These are phyloP conservation scores for Alternaria alternata DNA, from an alignment of 2,329 filamentous ascomycete species.

Conservation along the genomic window DNA sequence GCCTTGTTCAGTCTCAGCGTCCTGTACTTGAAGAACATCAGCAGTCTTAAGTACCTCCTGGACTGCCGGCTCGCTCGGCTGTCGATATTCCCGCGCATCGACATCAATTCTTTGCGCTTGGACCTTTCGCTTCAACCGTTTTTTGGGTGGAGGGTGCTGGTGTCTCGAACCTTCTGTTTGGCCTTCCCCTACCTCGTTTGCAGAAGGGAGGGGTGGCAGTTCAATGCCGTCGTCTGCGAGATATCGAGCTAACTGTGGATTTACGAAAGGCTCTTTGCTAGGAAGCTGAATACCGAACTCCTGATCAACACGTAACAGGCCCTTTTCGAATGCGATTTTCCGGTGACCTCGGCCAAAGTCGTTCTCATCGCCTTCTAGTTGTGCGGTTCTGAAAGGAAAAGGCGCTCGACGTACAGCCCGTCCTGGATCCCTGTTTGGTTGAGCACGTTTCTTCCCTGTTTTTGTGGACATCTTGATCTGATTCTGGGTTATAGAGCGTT, in stretches of 20 bases:
- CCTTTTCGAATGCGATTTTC: conserved; percentile 49
- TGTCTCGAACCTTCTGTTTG: background rate
- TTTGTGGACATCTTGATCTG: conserved; percentile 7
- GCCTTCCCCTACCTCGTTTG: conserved; percentile 26
- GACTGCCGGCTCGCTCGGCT: conserved; percentile 50
- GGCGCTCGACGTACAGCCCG: conserved; percentile 6
- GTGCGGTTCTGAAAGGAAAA: conserved; percentile 44
- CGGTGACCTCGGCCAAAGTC: conserved; percentile 47
- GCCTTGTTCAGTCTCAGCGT: conserved; percentile 11
- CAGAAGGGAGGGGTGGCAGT: conserved; percentile 30
- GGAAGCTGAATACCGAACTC: conserved; percentile 26
- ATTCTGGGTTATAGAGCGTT: conserved; percentile 8
- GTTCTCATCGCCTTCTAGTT: conserved; percentile 55
- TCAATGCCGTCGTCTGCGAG: conserved; percentile 41
- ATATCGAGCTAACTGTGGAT: conserved; percentile 44
- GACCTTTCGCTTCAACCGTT: conserved; percentile 45
- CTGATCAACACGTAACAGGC: conserved; percentile 40
- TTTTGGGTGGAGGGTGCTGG: conserved; percentile 23
- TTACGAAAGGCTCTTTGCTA: conserved; percentile 24
- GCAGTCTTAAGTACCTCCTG: conserved; percentile 23
- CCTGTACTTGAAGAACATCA: conserved; percentile 4
- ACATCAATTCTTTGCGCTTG: conserved; percentile 58
- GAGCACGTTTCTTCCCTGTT: background rate
- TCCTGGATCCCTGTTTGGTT: background rate
- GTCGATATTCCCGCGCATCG: conserved; percentile 56